Percentiles rank a stretch among this genome's conserved stretches.
Conservation (phyloP, 495 filamentous ascomycete genomes). For the Lentithecium fluviatile region DNA sequence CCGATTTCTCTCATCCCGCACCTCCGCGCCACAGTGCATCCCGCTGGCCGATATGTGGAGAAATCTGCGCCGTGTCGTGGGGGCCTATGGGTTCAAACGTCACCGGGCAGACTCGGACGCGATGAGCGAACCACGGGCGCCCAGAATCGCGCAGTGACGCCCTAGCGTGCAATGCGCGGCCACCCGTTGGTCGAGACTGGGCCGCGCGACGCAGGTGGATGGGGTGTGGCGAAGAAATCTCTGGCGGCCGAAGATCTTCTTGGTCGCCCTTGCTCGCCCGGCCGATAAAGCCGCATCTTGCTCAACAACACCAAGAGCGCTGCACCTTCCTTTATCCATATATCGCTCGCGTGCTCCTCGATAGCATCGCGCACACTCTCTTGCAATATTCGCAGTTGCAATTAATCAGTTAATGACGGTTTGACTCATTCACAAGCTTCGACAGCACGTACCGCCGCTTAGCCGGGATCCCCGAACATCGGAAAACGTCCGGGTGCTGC, state of each 20-base stretch:
- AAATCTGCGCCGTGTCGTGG: too few species aligned
- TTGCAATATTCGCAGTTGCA: background rate
- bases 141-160: background rate
- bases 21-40: background rate
- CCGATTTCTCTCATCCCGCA: background rate
- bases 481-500: background rate
- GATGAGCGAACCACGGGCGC: background rate
- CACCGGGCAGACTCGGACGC: background rate
- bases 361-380: background rate
- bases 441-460: background rate
- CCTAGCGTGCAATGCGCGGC: background rate
- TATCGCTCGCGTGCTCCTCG: background rate
- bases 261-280: background rate
- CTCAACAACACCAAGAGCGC: background rate
- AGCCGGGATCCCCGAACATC: background rate
- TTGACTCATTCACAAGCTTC: background rate
- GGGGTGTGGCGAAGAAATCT: background rate
- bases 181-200: too few species aligned
- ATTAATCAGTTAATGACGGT: too few species aligned
- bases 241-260: background rate
- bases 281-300: too few species aligned
- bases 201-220: too few species aligned
- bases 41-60: background rate
- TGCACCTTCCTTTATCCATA: background rate
- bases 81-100: background rate